These are phyloP conservation scores for Lasiodiplodia sp. DNA, from an alignment of 2,329 filamentous ascomycete genomes.

Conservation along the genomic window DNA sequence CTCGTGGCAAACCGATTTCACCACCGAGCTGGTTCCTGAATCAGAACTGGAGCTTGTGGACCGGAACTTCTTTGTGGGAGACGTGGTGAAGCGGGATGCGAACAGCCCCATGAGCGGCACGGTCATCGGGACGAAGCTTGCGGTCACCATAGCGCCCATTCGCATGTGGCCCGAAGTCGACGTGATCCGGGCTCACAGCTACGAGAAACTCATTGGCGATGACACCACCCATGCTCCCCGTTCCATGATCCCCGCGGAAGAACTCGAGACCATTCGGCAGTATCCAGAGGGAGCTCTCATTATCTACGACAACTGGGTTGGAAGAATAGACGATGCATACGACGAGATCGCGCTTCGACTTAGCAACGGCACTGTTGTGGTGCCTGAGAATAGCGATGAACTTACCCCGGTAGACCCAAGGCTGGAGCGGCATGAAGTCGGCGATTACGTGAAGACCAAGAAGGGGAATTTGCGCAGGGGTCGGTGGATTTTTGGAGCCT, in stretches of 20 bases:
- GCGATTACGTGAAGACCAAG: slow-evolving; percentile 60
- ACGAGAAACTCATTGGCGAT: slow-evolving; percentile 32
- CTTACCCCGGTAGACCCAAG: slow-evolving; percentile 45
- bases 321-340: slow-evolving; percentile 58
- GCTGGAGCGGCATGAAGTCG: slow-evolving; percentile 51
- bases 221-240: slow-evolving; percentile 37
- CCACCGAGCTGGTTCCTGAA: slow-evolving; percentile 50
- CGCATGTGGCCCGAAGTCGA: slow-evolving; percentile 32
- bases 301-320: slow-evolving; percentile 64
- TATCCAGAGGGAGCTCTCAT: slow-evolving; percentile 60
- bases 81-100: slow-evolving; percentile 60
- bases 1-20: slow-evolving; percentile 53
- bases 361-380: slow-evolving; percentile 61
- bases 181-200: slow-evolving; percentile 33
- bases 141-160: slow-evolving; percentile 54
- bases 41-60: slow-evolving; percentile 60
- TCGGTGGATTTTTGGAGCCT: slow-evolving; percentile 61
- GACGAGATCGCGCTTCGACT: slow-evolving; percentile 61
- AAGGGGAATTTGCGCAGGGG: slow-evolving; percentile 61
- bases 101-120: slow-evolving; percentile 62
- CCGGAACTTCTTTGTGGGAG: slow-evolving; percentile 62
- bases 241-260: slow-evolving; percentile 51
- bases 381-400: slow-evolving; percentile 56
- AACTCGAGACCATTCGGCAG: slow-evolving; percentile 55
- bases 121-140: slow-evolving; percentile 57